These are phyloP conservation scores for Xylariaceae sp. DNA, from an alignment of 2,329 filamentous ascomycete species.

Conservation along the genomic window DNA sequence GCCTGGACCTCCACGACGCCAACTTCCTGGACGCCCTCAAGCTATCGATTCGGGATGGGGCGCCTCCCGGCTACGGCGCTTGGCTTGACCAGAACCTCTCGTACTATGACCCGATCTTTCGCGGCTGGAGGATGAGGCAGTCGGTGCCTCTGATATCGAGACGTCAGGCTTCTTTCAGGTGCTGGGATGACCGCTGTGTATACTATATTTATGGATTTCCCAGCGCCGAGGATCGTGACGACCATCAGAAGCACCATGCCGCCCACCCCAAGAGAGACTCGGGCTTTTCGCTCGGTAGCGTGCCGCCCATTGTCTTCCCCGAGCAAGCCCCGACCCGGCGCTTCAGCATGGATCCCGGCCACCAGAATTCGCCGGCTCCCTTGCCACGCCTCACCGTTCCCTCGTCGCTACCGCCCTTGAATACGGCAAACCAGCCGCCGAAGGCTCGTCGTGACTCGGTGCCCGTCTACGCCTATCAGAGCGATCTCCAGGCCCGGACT, in stretches of 20 bases:
- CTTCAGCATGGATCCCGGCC: conserved; percentile 26
- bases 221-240: conserved; percentile 42
- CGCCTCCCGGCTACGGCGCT: conserved; percentile 38
- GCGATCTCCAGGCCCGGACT: conserved; percentile 28
- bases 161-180: conserved; percentile 41
- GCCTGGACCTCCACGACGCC: conserved; percentile 34
- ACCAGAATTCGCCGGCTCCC: conserved; percentile 31
- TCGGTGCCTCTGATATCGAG: conserved; percentile 29
- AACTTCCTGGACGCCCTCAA: conserved; percentile 32
- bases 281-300: conserved; percentile 32
- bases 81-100: conserved; percentile 48
- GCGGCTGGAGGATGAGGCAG: conserved; percentile 31
- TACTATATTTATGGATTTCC: conserved; percentile 53
- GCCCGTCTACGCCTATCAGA: conserved; percentile 32
- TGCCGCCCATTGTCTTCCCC: conserved; percentile 28
- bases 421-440: conserved; percentile 23
- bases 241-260: conserved; percentile 41
- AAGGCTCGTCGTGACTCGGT: conserved; percentile 33
- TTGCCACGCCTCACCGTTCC: conserved; percentile 30
- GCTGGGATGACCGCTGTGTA: conserved; percentile 46
- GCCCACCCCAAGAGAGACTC: conserved; percentile 36
- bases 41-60: conserved; percentile 28
- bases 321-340: conserved; percentile 25
- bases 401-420: conserved; percentile 29
- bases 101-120: conserved; percentile 40